Evolutionary conservation across 2,329 filamentous ascomycete species (phyloP), one percentile per base, ranked within the genome.

Genomic region (Chaetomium sp.): DNA sequence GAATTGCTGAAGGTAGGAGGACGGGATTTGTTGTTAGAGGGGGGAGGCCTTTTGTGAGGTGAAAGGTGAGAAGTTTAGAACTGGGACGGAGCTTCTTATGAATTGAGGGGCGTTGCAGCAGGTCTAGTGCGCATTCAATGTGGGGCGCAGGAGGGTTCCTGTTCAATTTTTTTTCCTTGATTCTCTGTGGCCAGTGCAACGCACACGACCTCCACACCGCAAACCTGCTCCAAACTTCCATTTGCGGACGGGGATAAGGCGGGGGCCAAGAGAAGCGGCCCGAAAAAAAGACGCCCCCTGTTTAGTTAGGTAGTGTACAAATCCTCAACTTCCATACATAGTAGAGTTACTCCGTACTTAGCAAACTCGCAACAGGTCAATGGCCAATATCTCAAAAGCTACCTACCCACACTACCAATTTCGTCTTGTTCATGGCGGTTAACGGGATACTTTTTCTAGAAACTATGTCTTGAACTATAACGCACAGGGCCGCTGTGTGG

Each of bases 101-200:
- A 63, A 61, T 60, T 45, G 60, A 60, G 59, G 59, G 59, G 57
- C 58, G 45, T 52, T 27, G 19, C 19, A 27, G 19, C 19, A 27
- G 54, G 53, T 51, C 52, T 56, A 54, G 49, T 54, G 42, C 59
- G 59, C 49, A 55, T 19, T 42, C 41, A 41, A 37, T 52, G 62
- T 62, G 61, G 61, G 58, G 62, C 53, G 52, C 48, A n/a, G 46
- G 56, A 61, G 62, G 61, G 59, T 58, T 64, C 12, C 58, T 60
- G 60, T 55, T 64, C 53, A 50, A 60, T 55, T 62, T 58, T 59
- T 58, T 60, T 58, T 61, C 48, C 46, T 43, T 57, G 55, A 56
- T 62, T 65, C 60, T 44, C 53, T 33, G 38, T 35, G 38, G 40
- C 47, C 47, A 49, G 14, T 46, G 58, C 62, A 61, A 61, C 60